phyloP scores from a whole-genome alignment of 108 stramenopile genomes.

The Fistulifera solaris region DNA sequence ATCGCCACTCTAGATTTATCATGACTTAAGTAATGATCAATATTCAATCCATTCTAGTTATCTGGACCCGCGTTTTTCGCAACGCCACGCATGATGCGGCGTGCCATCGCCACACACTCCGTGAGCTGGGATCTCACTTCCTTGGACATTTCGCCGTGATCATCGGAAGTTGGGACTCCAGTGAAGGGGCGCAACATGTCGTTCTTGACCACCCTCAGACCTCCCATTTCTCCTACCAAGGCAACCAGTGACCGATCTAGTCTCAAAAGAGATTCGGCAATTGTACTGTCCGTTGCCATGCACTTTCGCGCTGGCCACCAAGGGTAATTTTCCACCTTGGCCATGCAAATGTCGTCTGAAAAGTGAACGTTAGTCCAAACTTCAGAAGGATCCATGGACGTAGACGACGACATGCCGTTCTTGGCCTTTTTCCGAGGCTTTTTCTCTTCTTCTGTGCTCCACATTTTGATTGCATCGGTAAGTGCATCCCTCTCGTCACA shows the following conservation, averaged over 20 bases:
- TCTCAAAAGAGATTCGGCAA: slow-evolving; percentile 29
- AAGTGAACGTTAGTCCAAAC: slow-evolving; percentile 62
- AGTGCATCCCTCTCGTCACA: slow-evolving; percentile 42
- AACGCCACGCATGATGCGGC: slow-evolving; percentile 18
- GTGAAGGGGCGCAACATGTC: slow-evolving; percentile 42
- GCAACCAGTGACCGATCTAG: slow-evolving; percentile 47
- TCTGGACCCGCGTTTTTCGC: not conserved
- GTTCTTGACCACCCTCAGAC: slow-evolving; percentile 42
- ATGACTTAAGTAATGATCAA: not conserved
- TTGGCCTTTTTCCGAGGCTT: slow-evolving; percentile 7
- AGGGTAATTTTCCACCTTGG: slow-evolving; percentile 57
- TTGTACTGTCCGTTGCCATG: slow-evolving; percentile 32
- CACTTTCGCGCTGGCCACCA: slow-evolving; percentile 81
- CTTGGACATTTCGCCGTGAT: slow-evolving; percentile 30
- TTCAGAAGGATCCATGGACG: slow-evolving; percentile 19
- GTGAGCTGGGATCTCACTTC: slow-evolving; percentile 43
- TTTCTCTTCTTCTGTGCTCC: slow-evolving; percentile 26
- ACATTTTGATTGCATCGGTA: slow-evolving; percentile 26
- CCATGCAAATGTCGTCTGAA: slow-evolving; percentile 63
- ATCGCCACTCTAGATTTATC: not conserved
- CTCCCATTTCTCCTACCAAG: slow-evolving; percentile 57
- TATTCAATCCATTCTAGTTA: not conserved
- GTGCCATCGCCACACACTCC: slow-evolving; percentile 61
- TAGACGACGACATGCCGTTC: slow-evolving; percentile 15
- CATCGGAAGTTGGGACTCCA: slow-evolving; percentile 29